Evolutionary conservation across 1,284 basidiomycete genomes (phyloP), one percentile per base, ranked within the genome.

Genomic region (Ceratobasidium sp.): DNA sequence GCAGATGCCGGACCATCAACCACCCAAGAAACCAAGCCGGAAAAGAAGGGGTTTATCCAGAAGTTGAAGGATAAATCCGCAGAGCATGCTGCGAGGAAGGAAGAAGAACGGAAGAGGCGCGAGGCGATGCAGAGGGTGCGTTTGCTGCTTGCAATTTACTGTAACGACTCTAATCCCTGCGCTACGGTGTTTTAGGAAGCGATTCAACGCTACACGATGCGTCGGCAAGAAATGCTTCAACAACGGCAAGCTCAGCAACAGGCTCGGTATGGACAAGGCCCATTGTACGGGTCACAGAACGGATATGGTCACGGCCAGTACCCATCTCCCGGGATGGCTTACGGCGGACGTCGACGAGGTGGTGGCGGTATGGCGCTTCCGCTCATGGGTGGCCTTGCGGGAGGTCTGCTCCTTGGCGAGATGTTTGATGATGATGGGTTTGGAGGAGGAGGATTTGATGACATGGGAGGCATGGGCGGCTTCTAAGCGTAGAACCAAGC

Each of bases 1-100:
- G 35, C 57, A 48, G 14, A 27, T 50, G 57, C 70, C 44, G 70
- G 70, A 4, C 41, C 70, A 46, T 73, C 70, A 18, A 62, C 27
- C n/a, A 18, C n/a, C 33, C 41, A 33, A 44, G 57, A 48, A 60
- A 16, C 35, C 20, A 30, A 55, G 38, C 57, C 70, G 30, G 70
- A 73, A 46, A 73, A 73, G 70, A 73, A 73, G 70, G 70, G 70
- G 23, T 62, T 73, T 30, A 62, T 73, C 18, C 70, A 73, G 57
- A 73, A 73, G 35, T 14, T 73, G 16, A 73, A 62, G 44, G 70
- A 73, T 23, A 73, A 73, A 27, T 55, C 57, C 44, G 70, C 70
- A 35, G 70, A 73, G 59, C 70, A 73, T 27, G 57, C 70, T 50
- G 70, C 70, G 57, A 73, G 44, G 57, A 73, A 50, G 46, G 70